Evolutionary conservation across 129 eudicot genomes (phyloP), one percentile per base, ranked within the genome.

Genomic region (Chrysanthemum lavandulifolium): DNA sequence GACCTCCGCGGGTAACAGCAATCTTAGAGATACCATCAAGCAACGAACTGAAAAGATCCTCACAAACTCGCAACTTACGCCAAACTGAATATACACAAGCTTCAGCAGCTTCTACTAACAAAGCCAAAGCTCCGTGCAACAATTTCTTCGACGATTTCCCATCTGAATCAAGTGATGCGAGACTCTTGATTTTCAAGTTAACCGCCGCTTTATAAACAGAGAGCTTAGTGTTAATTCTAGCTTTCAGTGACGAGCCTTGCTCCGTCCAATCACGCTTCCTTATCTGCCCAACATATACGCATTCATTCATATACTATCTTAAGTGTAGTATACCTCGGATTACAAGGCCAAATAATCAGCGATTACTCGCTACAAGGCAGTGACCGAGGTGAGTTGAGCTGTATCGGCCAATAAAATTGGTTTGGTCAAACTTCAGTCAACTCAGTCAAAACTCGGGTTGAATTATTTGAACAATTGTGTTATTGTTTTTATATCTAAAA

Each of bases 201-300:
- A 88, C 86, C 54, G 90, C 97, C 8, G 96, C 94, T 74, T 85
- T 86, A 78, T 84, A 95, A 68, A 84, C 97, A 59, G 99, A 83
- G 36, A 90, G 91, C 72, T 95, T 88, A 54, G 82, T 79, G 47
- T 86, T 90, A 63, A 95, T 84, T 79, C 91, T 87, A 52, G 82
- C 82, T 83, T 88, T 90, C 67, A 95, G 78, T 53, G 48, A 76
- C 15, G 92, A 88, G 21, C 97, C 96, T 51, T 88, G 94, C 76
- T 86, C 97, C 2, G 88, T 73, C 97, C 97, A 95, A 36, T 88
- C 96, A 45, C 96, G 85, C 95, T 90, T 95, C 84, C 94, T 86
- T 81, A 88, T 81, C 97, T 94, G 97, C 79, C 67, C 53, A 78
- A 72, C 82, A 80, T 43, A 76, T 74, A 63, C 72, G 56, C 47